Conservation (phyloP, 2,329 filamentous ascomycete species). For the Albophoma yamanashiensis region DNA sequence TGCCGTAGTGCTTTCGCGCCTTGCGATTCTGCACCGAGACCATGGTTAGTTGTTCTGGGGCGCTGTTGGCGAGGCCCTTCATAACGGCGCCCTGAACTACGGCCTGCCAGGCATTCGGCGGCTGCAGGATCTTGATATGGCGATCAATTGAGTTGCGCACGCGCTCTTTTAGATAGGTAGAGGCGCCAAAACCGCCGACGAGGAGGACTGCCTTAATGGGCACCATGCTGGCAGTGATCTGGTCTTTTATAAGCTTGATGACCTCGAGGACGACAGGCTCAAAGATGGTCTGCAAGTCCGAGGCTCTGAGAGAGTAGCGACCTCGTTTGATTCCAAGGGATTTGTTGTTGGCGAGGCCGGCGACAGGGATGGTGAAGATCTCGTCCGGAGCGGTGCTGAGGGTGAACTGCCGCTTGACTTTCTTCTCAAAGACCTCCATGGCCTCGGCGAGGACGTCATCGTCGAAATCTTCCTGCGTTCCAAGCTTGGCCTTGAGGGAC, state of each 20-base stretch:
- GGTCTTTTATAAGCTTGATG: conserved; percentile 29
- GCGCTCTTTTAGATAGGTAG: conserved; percentile 31
- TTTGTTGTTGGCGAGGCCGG: conserved; percentile 27
- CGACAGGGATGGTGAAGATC: conserved; percentile 27
- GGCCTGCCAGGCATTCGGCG: conserved; percentile 34
- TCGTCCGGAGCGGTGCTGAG: conserved; percentile 14
- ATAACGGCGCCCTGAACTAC: conserved; percentile 38
- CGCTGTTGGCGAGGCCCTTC: conserved; percentile 30
- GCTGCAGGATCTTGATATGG: conserved; percentile 30
- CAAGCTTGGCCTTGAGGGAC: conserved; percentile 27
- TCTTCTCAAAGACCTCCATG: conserved; percentile 30
- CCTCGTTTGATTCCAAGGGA: conserved; percentile 25
- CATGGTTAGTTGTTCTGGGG: conserved; percentile 20
- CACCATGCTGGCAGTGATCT: conserved; percentile 26
- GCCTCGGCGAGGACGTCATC: conserved; percentile 26
- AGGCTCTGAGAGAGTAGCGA: conserved; percentile 23
- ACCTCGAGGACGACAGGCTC: conserved; percentile 32
- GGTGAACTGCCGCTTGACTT: conserved; percentile 25
- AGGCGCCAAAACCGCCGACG: conserved; percentile 35
- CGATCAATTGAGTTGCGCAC: conserved; percentile 22
- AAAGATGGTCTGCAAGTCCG: conserved; percentile 29
- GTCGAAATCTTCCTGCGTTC: conserved; percentile 26
- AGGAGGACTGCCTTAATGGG: conserved; percentile 30
- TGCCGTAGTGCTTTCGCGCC: conserved; percentile 33
- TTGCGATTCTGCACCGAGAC: conserved; percentile 28